Base-by-base conservation (phyloP, 345 rosid genomes). In the Hibiscus trionum region DNA sequence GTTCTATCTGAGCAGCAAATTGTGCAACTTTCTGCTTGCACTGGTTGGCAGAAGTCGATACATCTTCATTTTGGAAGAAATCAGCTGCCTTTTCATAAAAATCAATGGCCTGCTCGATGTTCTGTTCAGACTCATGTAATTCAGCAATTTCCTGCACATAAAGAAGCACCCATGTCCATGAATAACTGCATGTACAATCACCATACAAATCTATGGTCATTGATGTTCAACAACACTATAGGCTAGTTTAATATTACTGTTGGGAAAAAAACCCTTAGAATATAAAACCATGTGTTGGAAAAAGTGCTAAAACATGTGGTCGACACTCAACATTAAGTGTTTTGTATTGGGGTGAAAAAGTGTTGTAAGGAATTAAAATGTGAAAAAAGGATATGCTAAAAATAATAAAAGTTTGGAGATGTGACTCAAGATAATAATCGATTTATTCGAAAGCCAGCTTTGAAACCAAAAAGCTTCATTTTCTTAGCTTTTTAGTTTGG, bases 11-110 rank as follows among this genome's bases (percentile, higher is more conserved):
- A 73, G 96, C 95, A 76, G 97, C 91, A 81, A 82, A 94, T 75
- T 90, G 95, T 21, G 98, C 97, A 75, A 94, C 97, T 85, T 94
- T 94, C 76, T 86, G 97, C 81, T 81, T 94, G 90, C 98, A 91
- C 75, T 95, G 99, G 82, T 95, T 95, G 72, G 99, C 99, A 81
- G 97, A 82, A 77, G 97, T 90, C 17, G 88, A 88, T 67, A 88
- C 91, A 78, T 95, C 97, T 84, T 92, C 94, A 80, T 82, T 84
- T 77, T 87, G 88, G 76, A 86, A 88, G 50, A 88, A 86, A 50
- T 93, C 98, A 80, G 94, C 91, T 47, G 98, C 91, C 77, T 75
- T 86, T 77, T 93, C 96, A 80, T 79, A 92, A 78, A 79, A 87
- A 29, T 56, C 82, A 74, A 88, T 83, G 80, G 96, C 88, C 76